Conservation (phyloP, 2,329 filamentous ascomycete genomes). For the Penicillium sp. region DNA sequence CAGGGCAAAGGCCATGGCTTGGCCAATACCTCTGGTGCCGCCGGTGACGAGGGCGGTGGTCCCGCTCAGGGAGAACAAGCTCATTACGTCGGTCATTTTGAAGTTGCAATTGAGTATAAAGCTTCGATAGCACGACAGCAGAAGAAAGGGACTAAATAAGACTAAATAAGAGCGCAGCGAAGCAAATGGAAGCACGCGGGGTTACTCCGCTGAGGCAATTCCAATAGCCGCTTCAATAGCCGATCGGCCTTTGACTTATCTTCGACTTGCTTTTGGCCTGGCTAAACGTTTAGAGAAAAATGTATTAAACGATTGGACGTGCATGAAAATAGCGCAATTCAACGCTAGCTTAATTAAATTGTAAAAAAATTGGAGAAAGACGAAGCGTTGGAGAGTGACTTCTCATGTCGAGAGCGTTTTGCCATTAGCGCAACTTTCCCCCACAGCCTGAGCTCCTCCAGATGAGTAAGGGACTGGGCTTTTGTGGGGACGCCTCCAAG, state of each 20-base stretch:
- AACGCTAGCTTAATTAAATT: too few relatives aligned
- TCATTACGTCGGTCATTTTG: constrained; percentile 31
- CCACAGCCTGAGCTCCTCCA: constrained; percentile 6
- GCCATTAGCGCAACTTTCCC: constrained; percentile 1
- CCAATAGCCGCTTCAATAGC: constrained; percentile 17
- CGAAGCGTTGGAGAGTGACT: too few relatives aligned
- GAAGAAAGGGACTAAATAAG: background rate
- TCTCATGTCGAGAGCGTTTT: background rate
- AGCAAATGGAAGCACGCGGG: constrained; percentile 1
- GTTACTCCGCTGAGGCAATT: constrained; percentile 3
- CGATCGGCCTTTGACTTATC: constrained; percentile 11
- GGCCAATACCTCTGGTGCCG: constrained; percentile 51
- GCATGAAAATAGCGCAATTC: background rate
- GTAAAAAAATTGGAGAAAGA: background rate
- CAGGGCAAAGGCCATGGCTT: constrained; percentile 49
- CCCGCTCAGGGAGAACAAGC: constrained; percentile 44
- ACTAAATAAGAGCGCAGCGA: background rate
- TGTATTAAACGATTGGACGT: background rate
- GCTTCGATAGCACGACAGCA: too few relatives aligned
- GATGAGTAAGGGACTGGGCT: constrained; percentile 18
- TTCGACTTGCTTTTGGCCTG: background rate
- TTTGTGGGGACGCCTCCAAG: constrained; percentile 11
- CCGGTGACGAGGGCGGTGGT: constrained; percentile 50
- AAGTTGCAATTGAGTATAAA: background rate
- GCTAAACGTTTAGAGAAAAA: too few relatives aligned